Conservation (phyloP, 345 rosid genomes). For the Draba incana region DNA sequence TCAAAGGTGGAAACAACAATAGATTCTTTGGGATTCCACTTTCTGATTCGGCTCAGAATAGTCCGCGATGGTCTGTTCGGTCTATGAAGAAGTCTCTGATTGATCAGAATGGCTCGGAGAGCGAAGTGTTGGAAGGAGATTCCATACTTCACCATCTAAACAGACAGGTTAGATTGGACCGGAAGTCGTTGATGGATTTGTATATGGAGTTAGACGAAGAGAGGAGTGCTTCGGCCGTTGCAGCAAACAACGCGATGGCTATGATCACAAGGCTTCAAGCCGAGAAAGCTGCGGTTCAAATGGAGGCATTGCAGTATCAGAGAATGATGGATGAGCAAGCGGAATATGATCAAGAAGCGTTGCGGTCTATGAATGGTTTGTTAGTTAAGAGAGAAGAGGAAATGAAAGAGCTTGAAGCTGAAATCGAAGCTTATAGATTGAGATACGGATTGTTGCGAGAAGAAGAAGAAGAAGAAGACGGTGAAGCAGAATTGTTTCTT, state of each 20-base stretch:
- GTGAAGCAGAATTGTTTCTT: constrained; percentile 37
- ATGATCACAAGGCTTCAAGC: constrained; percentile 93
- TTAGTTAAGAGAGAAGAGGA: constrained; percentile 68
- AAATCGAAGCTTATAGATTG: constrained; percentile 64
- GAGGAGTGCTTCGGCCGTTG: constrained; percentile 85
- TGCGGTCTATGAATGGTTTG: constrained; percentile 63
- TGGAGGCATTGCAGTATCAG: constrained; percentile 99
- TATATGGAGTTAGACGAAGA: constrained; percentile 97
- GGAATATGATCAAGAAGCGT: constrained; percentile 89
- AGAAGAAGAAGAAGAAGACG: constrained; percentile 14
- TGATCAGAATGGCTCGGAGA: constrained; percentile 44
- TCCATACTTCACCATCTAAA: constrained; percentile 69
- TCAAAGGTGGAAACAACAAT: constrained; percentile 55
- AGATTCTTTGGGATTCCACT: constrained; percentile 81
- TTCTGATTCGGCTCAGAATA: constrained; percentile 63
- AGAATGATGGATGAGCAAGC: constrained; percentile 99
- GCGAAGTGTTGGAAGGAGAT: constrained; percentile 56
- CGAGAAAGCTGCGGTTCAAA: constrained; percentile 91
- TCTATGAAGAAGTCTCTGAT: constrained; percentile 49
- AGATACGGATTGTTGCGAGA: constrained; percentile 55
- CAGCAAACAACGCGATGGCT: constrained; percentile 94
- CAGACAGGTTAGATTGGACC: constrained; percentile 78
- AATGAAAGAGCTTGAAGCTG: constrained; percentile 62
- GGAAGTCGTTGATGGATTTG: constrained; percentile 79
- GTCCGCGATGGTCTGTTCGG: constrained; percentile 63